Evolutionary conservation across 768 basidiomycete genomes (phyloP), one percentile per base, ranked within the genome.

Genomic region (Auricularia sp.): DNA sequence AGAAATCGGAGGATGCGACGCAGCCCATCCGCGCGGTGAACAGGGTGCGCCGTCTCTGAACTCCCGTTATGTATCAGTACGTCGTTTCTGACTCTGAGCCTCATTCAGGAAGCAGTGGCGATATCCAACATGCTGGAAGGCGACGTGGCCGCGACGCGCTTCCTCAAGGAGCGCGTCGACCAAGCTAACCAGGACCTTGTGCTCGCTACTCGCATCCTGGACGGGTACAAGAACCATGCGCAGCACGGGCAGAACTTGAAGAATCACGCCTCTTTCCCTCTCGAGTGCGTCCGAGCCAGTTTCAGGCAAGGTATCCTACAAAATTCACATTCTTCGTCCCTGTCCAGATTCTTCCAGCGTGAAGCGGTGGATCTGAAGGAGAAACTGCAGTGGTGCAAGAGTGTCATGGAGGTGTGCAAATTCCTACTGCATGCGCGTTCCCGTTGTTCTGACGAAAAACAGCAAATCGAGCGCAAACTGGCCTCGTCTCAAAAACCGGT

Each of bases 381-480:
- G 68, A 79, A 88, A 39, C 74, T 92, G 63, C 79, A 81, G 47
- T 91, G 90, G 85, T 92, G 89, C 75, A 89, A 90, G 69, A 78
- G 82, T 24, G 91, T 89, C 33, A 88, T 92, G 64, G 90, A 93
- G 78, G 91, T 88, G 65, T 63, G 75, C 68, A 13, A 54, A n/a
- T 64, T 35, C 47, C 44, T 44, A 29, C 36, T 39, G 34, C 47
- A n/a, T 13, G 29, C 11, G 45, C 13, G 21, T 24, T 51, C 6
- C 24, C 63, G 13, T 21, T 13, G 29, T 54, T 36, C 16, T 54
- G 47, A 54, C 33, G 18, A 54, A 21, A 54, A 21, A 7, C 68
- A 89, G 88, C 87, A 88, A 87, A 91, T 94, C 68, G 91, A 93
- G 75, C 83, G 89, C 63, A 92, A 90, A 72, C 77, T 92, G 5